phyloP scores from a whole-genome alignment of 129 eudicot species.

The Escallonia herrerae region DNA sequence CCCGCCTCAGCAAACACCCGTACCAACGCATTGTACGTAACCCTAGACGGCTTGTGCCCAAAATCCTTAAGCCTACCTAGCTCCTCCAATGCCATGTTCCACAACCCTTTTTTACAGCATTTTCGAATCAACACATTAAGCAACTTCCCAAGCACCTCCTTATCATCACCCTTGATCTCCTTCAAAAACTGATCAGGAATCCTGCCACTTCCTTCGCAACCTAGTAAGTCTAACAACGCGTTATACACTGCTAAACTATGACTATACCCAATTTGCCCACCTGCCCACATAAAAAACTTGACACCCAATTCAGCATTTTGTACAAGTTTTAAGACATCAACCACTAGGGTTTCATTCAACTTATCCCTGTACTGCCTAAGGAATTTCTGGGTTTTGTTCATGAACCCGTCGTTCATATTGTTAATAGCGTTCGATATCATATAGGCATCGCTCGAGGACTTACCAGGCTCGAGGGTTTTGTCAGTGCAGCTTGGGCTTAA shows the following conservation, averaged over 20 bases:
- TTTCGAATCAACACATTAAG: conserved; percentile 66
- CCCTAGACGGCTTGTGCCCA: conserved; percentile 68
- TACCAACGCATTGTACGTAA: conserved; percentile 64
- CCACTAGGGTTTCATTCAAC: conserved; percentile 52
- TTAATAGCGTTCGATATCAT: conserved; percentile 33
- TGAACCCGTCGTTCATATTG: conserved; percentile 29
- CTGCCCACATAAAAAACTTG: conserved; percentile 84
- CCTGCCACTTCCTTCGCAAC: conserved; percentile 23
- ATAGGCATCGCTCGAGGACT: conserved; percentile 40
- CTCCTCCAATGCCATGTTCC: conserved; percentile 88
- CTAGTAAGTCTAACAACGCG: conserved; percentile 51
- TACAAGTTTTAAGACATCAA: conserved; percentile 61
- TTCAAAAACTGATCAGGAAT: conserved; percentile 33
- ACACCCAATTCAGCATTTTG: conserved; percentile 61
- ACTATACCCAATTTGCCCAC: conserved; percentile 76
- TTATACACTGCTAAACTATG: conserved; percentile 61
- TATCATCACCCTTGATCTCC: conserved; percentile 58
- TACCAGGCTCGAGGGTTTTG: conserved; percentile 22
- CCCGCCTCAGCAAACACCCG: conserved; percentile 57
- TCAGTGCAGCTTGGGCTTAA: conserved; percentile 12
- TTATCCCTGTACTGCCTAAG: conserved; percentile 60
- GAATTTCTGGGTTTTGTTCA: conserved; percentile 38
- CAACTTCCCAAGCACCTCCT: conserved; percentile 59
- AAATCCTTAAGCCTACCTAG: conserved; percentile 78
- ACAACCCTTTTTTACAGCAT: conserved; percentile 48